Conservation (phyloP, 2,329 filamentous ascomycete species). For the Fusarium denticulatum region DNA sequence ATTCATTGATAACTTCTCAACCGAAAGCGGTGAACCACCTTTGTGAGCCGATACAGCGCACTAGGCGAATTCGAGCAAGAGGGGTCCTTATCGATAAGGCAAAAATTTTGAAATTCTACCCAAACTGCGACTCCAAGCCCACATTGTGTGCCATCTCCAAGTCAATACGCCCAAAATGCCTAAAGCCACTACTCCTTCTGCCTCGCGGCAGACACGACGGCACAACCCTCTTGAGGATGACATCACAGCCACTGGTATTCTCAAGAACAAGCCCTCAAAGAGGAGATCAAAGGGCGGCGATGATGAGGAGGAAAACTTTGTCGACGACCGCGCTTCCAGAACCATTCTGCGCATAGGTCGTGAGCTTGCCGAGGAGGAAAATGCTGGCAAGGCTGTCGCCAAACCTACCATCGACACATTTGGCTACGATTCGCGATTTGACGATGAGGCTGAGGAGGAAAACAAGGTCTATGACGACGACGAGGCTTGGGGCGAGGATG, state of each 20-base stretch:
- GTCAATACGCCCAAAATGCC: slow-evolving; percentile 69
- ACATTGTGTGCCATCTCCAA: slow-evolving; percentile 38
- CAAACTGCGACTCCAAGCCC: slow-evolving; percentile 38
- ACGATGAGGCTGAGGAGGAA: slow-evolving; percentile 62
- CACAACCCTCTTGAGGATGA: slow-evolving; percentile 95
- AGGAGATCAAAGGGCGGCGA: slow-evolving; percentile 70
- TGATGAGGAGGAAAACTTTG: slow-evolving; percentile 73
- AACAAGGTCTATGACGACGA: slow-evolving; percentile 60
- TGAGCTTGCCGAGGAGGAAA: slow-evolving; percentile 85
- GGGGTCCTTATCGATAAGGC: slow-evolving; percentile 55
- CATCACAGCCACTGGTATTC: slow-evolving; percentile 73
- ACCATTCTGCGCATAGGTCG: slow-evolving; percentile 91
- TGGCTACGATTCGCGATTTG: slow-evolving; percentile 80
- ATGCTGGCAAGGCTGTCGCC: slow-evolving; percentile 51
- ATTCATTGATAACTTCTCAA: not conserved
- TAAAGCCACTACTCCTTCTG: slow-evolving; percentile 73
- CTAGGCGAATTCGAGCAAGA: slow-evolving; percentile 47
- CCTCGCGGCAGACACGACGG: slow-evolving; percentile 69
- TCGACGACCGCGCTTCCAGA: slow-evolving; percentile 87
- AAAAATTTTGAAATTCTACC: slow-evolving; percentile 50
- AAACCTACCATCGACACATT: slow-evolving; percentile 68
- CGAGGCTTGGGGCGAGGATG: slow-evolving; percentile 81
- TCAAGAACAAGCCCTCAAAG: slow-evolving; percentile 81
- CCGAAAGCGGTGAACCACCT: slow-evolving; percentile 47
- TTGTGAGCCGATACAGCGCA: slow-evolving; percentile 4